Base-by-base conservation (phyloP, 805 yeast species). In the Wickerhamiella hasegawae region DNA sequence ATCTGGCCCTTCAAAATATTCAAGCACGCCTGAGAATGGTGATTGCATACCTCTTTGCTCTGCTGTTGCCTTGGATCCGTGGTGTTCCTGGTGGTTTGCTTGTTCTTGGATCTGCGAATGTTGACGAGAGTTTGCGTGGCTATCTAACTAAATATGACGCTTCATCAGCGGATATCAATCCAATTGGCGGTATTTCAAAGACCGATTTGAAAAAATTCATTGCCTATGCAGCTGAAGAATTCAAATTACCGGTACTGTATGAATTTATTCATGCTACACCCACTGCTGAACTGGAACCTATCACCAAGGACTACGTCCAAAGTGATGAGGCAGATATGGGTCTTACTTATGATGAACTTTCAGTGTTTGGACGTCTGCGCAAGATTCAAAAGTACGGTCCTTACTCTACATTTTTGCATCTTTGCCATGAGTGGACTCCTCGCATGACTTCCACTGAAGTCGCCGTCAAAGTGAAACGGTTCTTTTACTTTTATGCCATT, bases 241-340 rank as follows among this genome's bases (percentile, higher is more conserved):
- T 78, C 52, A 67, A 79, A 1, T 53, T 87, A 50, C 94, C 95
- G 3, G 68, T 90, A 17, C 62, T 90, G 44, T 59, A 67, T 30
- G 78, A 74, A 6, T 90, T 92, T 53, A 62, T 90, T 32, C 73
- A 69, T 45, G 99, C 99, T 0, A 78, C 90, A 0, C 99, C 99
- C 21, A 87, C 98, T 0, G 99, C 99, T 0, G 99, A 90, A 54
- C 68, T 90, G 34, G 99, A 90, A 51, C 99, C 99, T 24, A 87
- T 83, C 36, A 90, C 98, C 0, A 75, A 78, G 44, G 67, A 73
- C 38, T 87, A 90, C 48, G 92, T 87, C 12, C 99, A 90, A 57
- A 79, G 93, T 22, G 99, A 90, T 55, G 99, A 90, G 57, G 74
- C 71, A 11, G 99, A 90, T 52, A 90, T 90, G 99, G 99, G 99